Evolutionary conservation across 192 early-diverging fungal genomes (phyloP), one percentile per base, ranked within the genome.

Genomic region (Linnemannia elongata): DNA sequence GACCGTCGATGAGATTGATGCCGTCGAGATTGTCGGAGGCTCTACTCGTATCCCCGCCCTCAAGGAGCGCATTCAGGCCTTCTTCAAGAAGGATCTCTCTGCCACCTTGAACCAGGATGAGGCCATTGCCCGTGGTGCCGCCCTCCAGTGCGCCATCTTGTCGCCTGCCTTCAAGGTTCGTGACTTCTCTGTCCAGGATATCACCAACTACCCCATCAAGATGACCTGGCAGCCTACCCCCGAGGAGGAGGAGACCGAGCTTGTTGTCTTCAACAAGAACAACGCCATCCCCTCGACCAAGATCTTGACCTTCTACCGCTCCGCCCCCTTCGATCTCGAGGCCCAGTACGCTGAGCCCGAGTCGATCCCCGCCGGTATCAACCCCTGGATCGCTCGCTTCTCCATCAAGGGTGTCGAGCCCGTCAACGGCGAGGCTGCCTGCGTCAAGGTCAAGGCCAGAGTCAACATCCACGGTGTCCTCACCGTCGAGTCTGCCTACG

Each of bases 121-220:
- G 91, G 97, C 97, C 57, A 94, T 98, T 85, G 95, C 98, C 41
- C 96, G 98, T 87, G 98, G 98, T 83, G 96, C 96, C 79, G 98
- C 97, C 44, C 92, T 99, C 57, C 96, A 97, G 91, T 99, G 98
- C 91, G 98, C 98, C 86, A 98, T 99, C 88, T 89, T 97, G 69
- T 98, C 97, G 35, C 98, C 98, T 1, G 95, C 96, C 47, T 98
- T 99, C 96, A 97, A 97, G 87, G 98, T 99, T 83, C 97, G 98
- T 74, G 98, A 99, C 60, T 98, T 99, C 88, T 85, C 93, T 55
- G 94, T 99, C 73, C 93, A 96, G 86, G 98, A 99, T 92, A 93
- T 96, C 88, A 96, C 95, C 73, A 85, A 90, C 70, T 97, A 98
- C 87, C 97, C 97, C 75, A 95, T 99, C 90, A 94, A 96, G 89